These are phyloP conservation scores for Tolypocladium ovalisporum DNA, from an alignment of 2,329 filamentous ascomycete species.

Conservation along the genomic window DNA sequence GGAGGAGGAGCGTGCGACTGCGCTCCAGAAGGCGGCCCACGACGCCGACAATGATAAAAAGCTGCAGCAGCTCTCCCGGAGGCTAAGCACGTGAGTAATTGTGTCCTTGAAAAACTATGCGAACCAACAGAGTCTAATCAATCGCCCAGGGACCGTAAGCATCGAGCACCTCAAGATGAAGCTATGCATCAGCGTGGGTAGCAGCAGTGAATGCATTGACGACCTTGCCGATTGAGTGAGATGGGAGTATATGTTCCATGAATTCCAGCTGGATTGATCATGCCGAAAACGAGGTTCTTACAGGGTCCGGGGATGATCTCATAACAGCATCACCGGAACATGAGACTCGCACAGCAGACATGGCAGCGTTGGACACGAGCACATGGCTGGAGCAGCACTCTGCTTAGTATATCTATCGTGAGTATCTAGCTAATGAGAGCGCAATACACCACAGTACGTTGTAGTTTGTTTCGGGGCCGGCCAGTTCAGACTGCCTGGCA, in stretches of 20 bases:
- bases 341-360: not conserved
- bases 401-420: not conserved
- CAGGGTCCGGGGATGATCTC: not conserved
- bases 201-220: not conserved
- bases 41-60: slow-evolving; percentile 90
- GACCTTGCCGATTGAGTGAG: not conserved
- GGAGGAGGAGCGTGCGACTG: slow-evolving; percentile 69
- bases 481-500: not conserved
- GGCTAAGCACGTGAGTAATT: slow-evolving; percentile 76
- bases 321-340: not conserved
- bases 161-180: slow-evolving; percentile 5
- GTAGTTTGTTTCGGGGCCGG: not conserved
- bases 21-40: slow-evolving; percentile 72
- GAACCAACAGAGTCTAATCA: not conserved
- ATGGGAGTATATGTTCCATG: not conserved
- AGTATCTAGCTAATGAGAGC: not conserved
- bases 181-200: not conserved
- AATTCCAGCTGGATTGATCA: not conserved
- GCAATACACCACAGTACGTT: not conserved
- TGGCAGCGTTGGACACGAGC: not conserved
- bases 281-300: not conserved
- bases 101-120: not conserved
- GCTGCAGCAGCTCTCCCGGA: slow-evolving; percentile 74
- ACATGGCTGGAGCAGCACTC: not conserved
- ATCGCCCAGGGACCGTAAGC: slow-evolving; percentile 20